phyloP scores from a whole-genome alignment of 495 filamentous ascomycete genomes.

The Penicillium pancosmium region DNA sequence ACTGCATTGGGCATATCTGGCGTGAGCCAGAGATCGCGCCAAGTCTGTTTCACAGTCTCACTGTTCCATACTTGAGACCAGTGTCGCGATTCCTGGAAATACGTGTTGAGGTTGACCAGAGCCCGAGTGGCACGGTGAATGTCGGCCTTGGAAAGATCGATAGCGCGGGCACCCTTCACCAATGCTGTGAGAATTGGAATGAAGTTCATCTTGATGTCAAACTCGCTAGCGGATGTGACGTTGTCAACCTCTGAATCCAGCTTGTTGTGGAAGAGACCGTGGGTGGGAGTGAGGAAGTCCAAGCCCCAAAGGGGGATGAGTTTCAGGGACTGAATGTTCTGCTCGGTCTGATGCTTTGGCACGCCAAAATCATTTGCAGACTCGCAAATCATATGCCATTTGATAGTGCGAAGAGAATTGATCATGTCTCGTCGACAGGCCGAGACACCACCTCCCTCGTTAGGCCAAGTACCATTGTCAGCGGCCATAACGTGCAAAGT shows the following conservation, averaged over 20 bases:
- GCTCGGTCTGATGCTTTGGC: conserved; percentile 67
- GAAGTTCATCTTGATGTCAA: conserved; percentile 63
- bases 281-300: conserved; percentile 63
- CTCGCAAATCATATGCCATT: conserved; percentile 69
- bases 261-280: conserved; percentile 65
- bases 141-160: conserved; percentile 51
- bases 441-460: conserved; percentile 69
- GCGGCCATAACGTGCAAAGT: conserved; percentile 64
- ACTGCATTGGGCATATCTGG: conserved; percentile 57
- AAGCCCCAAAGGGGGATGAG: conserved; percentile 69
- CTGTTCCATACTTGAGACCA: conserved; percentile 68
- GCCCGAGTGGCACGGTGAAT: conserved; percentile 60
- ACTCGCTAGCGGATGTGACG: conserved; percentile 52
- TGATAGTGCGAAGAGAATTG: conserved; percentile 62
- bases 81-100: conserved; percentile 61
- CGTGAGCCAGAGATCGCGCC: conserved; percentile 64
- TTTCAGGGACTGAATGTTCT: conserved; percentile 66
- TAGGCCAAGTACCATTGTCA: conserved; percentile 68
- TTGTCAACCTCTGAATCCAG: conserved; percentile 64
- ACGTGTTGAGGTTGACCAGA: conserved; percentile 62
- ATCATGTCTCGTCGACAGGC: conserved; percentile 70
- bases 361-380: conserved; percentile 67
- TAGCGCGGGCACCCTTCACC: conserved; percentile 59
- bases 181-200: conserved; percentile 62
- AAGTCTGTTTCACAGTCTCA: conserved; percentile 59